These are phyloP conservation scores for Fagus sylvatica DNA, from an alignment of 306 rosid genomes.

Conservation along the genomic window DNA sequence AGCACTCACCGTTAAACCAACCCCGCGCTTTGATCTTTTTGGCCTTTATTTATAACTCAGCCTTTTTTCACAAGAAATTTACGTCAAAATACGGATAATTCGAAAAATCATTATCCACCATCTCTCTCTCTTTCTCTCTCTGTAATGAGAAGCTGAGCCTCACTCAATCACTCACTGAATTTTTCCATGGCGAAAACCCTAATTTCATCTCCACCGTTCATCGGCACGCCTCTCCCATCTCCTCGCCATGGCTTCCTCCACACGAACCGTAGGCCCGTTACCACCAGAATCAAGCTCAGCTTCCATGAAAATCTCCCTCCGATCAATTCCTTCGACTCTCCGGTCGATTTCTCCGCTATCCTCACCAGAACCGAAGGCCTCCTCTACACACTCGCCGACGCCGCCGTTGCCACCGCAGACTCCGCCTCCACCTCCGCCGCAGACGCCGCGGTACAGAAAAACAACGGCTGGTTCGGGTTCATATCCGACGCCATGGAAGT, in stretches of 20 bases:
- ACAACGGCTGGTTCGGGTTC: constrained; percentile 92
- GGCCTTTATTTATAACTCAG: background rate
- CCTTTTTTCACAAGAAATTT: background rate
- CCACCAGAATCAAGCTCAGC: constrained; percentile 74
- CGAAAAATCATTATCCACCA: constrained; percentile 17
- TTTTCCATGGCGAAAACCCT: constrained; percentile 80
- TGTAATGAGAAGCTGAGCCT: constrained; percentile 56
- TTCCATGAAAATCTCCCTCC: constrained; percentile 71
- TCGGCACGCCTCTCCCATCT: constrained; percentile 63
- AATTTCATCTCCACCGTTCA: constrained; percentile 68
- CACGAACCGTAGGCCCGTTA: constrained; percentile 45
- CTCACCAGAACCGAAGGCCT: constrained; percentile 63
- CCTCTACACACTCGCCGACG: constrained; percentile 89
- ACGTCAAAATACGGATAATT: constrained; percentile 37
- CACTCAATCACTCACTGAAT: too few species aligned
- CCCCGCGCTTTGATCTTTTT: constrained; percentile 7
- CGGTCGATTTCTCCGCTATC: constrained; percentile 46
- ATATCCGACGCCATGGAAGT: constrained; percentile 89
- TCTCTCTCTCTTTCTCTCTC: constrained; percentile 19
- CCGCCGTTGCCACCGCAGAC: constrained; percentile 62
- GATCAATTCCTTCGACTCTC: constrained; percentile 43
- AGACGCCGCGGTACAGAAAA: constrained; percentile 66
- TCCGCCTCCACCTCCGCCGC: constrained; percentile 34
- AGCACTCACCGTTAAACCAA: constrained; percentile 11
- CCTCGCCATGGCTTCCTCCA: constrained; percentile 51